Evolutionary conservation across 208 protist species (phyloP), one percentile per base, ranked within the genome.

Genomic region (Trichomonas vaginalis): DNA sequence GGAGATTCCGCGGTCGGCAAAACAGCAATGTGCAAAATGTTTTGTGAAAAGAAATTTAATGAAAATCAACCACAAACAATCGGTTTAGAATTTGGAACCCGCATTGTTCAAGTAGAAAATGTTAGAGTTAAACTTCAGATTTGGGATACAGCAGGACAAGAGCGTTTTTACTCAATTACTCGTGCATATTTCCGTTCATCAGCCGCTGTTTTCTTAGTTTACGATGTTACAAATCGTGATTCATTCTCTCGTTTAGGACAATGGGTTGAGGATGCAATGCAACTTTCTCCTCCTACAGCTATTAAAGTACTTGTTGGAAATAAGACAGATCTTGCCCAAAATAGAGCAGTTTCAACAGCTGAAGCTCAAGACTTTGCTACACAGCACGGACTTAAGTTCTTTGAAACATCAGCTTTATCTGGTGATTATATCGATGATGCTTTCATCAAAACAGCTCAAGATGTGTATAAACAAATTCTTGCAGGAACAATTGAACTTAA

Each of bases 141-240:
- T 12, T 95, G 88, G 88, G 88, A 95, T 45, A 95, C 88, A 79
- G 88, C 88, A 10, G 88, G 88, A 42, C 88, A 95, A 95, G 88
- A 95, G 40, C 21, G 35, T 40, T 95, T 95, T 32, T 47, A 46
- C 40, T 95, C 88, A 4, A 62, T 95, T 45, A 95, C 88, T 3
- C 9, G 88, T 27, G 37, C 27, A 40, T 95, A 95, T 45, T 95
- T 79, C 23, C 42, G 88, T 12, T 79, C 45, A 27, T 79, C 88
- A 21, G 47, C 47, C 1, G 88, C 47, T 35, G 45, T 51, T 6
- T 95, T 95, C 23, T 46, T 95, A 21, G 46, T 95, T 27, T 95
- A 70, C 23, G 88, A 95, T 95, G 49, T 95, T 8, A 95, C 88
- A 48, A 95, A 70, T 32, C 82, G 82, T 23, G 82, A 88, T n/a